Evolutionary conservation across 1,284 basidiomycete species (phyloP).

Genomic region (Ustilago xerochloae): DNA sequence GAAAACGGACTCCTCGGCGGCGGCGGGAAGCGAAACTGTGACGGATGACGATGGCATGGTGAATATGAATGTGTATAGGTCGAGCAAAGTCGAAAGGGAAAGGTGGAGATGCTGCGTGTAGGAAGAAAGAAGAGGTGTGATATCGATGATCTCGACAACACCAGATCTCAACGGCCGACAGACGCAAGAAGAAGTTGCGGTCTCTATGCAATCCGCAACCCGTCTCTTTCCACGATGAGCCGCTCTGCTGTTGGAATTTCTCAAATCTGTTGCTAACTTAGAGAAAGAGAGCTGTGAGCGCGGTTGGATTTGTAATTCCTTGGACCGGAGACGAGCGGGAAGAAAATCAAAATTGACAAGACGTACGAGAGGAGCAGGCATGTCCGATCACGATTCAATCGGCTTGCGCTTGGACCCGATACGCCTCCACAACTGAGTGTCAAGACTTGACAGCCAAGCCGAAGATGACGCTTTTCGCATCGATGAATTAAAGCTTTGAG

Average conservation of each 20-base stretch:
- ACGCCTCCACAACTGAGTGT: not conserved
- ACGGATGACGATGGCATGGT: slow-evolving; percentile 49
- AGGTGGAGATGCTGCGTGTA: slow-evolving; percentile 3
- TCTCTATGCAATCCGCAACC: slow-evolving; percentile 1
- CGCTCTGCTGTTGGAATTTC: slow-evolving; percentile 4
- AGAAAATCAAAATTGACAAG: not conserved
- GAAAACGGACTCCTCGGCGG: slow-evolving; percentile 49
- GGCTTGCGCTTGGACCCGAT: not conserved
- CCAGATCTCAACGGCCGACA: slow-evolving; percentile 14
- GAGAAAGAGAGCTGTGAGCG: too few relatives aligned
- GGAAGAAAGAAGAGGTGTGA: not conserved
- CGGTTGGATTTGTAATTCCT: slow-evolving; percentile 31
- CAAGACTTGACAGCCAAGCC: not conserved
- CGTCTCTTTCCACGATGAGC: slow-evolving; percentile 17
- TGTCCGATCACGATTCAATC: slow-evolving; percentile 22
- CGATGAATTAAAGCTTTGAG: not conserved
- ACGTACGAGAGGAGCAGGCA: slow-evolving; percentile 15
- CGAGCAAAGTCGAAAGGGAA: slow-evolving; percentile 1
- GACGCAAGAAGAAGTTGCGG: slow-evolving; percentile 13
- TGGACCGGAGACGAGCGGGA: slow-evolving; percentile 24
- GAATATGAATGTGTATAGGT: slow-evolving; percentile 18
- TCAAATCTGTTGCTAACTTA: too few relatives aligned
- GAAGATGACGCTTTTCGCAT: not conserved
- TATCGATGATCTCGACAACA: slow-evolving; percentile 1
- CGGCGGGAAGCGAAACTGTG: slow-evolving; percentile 38